These are phyloP conservation scores for Baorangia bicolor DNA, from an alignment of 768 basidiomycete species.

Conservation along the genomic window DNA sequence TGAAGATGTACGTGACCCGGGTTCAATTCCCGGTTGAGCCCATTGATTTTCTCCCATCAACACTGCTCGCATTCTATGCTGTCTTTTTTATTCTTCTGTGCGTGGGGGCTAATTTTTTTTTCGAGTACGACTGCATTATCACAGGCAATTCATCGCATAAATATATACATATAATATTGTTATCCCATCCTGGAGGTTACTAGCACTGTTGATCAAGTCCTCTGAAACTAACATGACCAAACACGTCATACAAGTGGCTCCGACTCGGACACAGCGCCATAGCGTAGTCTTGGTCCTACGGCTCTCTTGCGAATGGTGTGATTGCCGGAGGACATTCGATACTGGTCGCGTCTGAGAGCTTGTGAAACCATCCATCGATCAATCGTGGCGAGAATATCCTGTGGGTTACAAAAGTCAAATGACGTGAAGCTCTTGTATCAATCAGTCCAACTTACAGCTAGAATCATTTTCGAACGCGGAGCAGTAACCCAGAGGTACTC, in stretches of 20 bases:
- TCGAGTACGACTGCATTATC: neutral
- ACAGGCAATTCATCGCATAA: neutral
- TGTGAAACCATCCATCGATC: constrained; percentile 28
- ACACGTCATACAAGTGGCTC: neutral
- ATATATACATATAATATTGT: neutral
- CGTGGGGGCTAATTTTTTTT: neutral
- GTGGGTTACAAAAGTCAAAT: constrained; percentile 2
- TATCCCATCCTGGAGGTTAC: neutral
- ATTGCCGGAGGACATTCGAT: neutral
- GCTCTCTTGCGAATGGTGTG: constrained; percentile 13
- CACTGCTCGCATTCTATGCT: too few relatives aligned
- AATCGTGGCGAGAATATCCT: constrained; percentile 31
- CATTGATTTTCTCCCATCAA: constrained; percentile 6
- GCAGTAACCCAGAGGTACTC: constrained; percentile 23
- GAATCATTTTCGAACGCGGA: constrained; percentile 12
- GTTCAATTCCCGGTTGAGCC: constrained; percentile 37
- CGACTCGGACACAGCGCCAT: too few relatives aligned
- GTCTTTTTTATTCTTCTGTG: neutral
- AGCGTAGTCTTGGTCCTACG: constrained; percentile 29
- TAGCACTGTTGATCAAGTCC: constrained; percentile 15
- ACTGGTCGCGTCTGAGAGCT: constrained; percentile 16
- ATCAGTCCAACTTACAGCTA: constrained; percentile 17
- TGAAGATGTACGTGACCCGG: constrained; percentile 38
- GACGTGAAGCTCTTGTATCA: neutral
- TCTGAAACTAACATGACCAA: constrained; percentile 16